Base-by-base conservation (phyloP, 2,329 filamentous ascomycete species). In the Fusarium piperis region DNA sequence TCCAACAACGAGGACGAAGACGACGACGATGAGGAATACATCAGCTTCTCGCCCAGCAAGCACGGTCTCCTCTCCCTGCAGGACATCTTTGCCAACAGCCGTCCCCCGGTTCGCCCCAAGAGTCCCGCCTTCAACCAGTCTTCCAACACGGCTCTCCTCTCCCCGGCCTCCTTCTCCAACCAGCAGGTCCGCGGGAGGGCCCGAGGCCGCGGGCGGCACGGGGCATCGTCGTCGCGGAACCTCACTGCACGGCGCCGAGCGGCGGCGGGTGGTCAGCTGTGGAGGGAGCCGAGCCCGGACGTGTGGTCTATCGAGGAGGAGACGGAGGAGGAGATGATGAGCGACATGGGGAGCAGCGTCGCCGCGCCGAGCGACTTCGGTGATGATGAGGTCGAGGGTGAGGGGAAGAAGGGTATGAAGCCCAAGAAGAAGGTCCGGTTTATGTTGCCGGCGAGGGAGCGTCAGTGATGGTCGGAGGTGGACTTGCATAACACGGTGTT, bases 241-340 rank as follows among this genome's bases (percentile, higher is more conserved):
- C 65, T 75, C 44, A 77, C 79, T 28, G 72, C 74, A 55, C 79
- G 77, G 35, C 81, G 74, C 66, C 81, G 83, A 46, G 84, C 85
- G 26, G 46, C 26, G 11, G 46, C 46, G 26, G 46, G 46, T 10
- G 74, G 78, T 18, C 80, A 81, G 53, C 73, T 88, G 2, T 90
- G 88, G 88, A 81, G 87, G 38, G 85, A 88, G 78, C 88, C 88
- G 8, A 89, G 87, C 74, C 87, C 87, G 0, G 87, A 89, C 59
- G 88, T 90, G 4, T 90, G 87, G 85, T 86, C 86, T 32, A 90
- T 90, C 62, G 85, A 88, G 78, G 88, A 90, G 77, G 87, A 89
- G 79, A 85, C 85, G 1, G 87, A 88, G 79, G 86, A 87, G 74
- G 86, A 88, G 73, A 77, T 85, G 26, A 78, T 83, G 79, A 84